Base-by-base conservation (phyloP, 2,329 filamentous ascomycete genomes). In the Sclerotinia spermophila region DNA sequence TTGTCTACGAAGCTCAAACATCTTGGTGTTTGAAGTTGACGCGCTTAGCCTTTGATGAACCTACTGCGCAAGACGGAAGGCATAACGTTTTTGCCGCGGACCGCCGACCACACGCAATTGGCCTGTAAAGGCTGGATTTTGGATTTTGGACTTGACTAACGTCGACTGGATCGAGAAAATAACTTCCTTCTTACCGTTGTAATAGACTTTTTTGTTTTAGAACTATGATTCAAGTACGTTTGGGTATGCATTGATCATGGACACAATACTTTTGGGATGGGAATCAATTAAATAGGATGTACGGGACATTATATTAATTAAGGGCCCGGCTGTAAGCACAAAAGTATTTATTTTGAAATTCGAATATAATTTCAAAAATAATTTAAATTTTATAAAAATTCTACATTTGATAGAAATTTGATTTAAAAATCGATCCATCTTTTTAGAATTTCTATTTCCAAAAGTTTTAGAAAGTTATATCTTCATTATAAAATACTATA, bases 1-100 rank as follows among this genome's bases (percentile, higher is more conserved):
- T 69, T 62, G 61, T 35, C 44, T 24, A 64, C 61, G n/a, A 64
- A 48, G 44, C 30, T 64, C 61, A 64, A 64, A 64, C 61, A 64
- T 38, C 61, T 35, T 35, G 24, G 61, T 64, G 61, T 64, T 64
- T 51, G 61, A 64, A 48, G 61, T 64, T 64, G 44, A 64, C 61
- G 61, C 44, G 61, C 33, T 51, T 64, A 64, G 61, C 61, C 42
- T 48, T 51, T 30, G 24, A 38, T 30, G 60, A 45, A 45, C n/a
- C 48, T 53, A 27, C 48, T 44, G 11, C 38, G 42, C 2, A 53
- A 30, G 6, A 64, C n/a, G n/a, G 45, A 48, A 45, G 60, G 30
- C 60, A 64, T 64, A 42, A 35, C 60, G 60, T 64, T 64, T 64
- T 64, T 64, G 60, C 60, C 60, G 60, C 60, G 13, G 58, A n/a